A percentile compares a stretch with the other conserved stretches of the same genome.
Evolutionary conservation across 1,284 basidiomycete species (phyloP).

Genomic region (Boletellus deceptivus): DNA sequence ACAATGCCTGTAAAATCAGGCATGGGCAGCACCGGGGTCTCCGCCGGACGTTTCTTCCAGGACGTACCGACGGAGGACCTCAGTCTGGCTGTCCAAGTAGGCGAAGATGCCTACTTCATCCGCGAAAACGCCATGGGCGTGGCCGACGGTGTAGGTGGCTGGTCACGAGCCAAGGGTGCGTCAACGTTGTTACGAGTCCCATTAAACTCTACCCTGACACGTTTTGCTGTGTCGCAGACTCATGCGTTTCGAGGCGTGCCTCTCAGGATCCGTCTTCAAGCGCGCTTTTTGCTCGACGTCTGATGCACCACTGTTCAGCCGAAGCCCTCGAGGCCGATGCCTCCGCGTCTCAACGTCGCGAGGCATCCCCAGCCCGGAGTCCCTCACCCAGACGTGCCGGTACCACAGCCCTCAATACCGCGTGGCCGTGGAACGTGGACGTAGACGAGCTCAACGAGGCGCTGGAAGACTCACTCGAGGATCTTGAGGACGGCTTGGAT

Average conservation of each 20-base stretch:
- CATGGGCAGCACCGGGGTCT: constrained; percentile 18
- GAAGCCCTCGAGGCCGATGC: constrained; percentile 41
- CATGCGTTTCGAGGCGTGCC: constrained; percentile 17
- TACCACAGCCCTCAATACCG: constrained; percentile 22
- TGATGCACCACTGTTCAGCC: constrained; percentile 81
- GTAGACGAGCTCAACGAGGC: constrained; percentile 42
- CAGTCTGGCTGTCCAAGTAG: constrained; percentile 67
- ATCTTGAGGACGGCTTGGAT: constrained; percentile 65
- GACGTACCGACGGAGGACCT: constrained; percentile 33
- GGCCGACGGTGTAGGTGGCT: constrained; percentile 88
- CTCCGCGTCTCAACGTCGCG: constrained; percentile 13
- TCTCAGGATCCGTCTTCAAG: constrained; percentile 52
- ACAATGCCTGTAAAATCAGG: constrained; percentile 33
- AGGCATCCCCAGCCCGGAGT: constrained; percentile 30
- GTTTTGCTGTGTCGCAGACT: constrained; percentile 14
- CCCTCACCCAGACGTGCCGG: constrained; percentile 26
- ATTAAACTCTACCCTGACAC: constrained; percentile 15
- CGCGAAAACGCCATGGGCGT: constrained; percentile 82
- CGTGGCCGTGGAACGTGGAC: constrained; percentile 38
- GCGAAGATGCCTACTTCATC: constrained; percentile 86
- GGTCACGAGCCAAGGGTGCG: constrained; percentile 51
- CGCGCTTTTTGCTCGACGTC: constrained; percentile 78
- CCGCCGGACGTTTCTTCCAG: constrained; percentile 21
- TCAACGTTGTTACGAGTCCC: neutral
- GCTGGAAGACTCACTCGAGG: constrained; percentile 53